Evolutionary conservation across 768 basidiomycete genomes (phyloP), one percentile per base, ranked within the genome.

Genomic region (Naematelia encephala): DNA sequence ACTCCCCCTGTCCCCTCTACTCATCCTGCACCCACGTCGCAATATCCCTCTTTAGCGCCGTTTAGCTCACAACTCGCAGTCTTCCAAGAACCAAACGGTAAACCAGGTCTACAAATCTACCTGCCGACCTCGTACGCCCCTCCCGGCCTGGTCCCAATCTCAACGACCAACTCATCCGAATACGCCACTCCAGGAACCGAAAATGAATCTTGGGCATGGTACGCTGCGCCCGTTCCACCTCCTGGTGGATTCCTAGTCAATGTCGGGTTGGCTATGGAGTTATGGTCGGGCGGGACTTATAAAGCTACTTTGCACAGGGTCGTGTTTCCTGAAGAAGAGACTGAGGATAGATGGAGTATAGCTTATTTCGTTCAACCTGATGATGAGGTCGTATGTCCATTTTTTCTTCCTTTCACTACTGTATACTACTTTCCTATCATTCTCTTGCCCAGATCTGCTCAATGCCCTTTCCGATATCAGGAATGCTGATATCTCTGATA

Each of bases 351-450:
- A 34, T 56, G 59, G 54, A 59, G 51, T 8, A 43, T 63, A 14
- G 62, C 52, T n/a, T 63, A 46, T 44, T 63, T 63, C 50, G 62
- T 63, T 14, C 62, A 63, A 44, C 62, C 62, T 3, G 62, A 63
- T 56, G 62, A 63, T 28, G 57, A 63, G 23, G 62, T 63, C n/a
- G 62, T 59, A 22, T 16, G 56, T 57, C 21, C 42, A 19, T 14
- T 39, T 30, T 8, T 8, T 16, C 34, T 16, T 39, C 8, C 34
- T 39, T 16, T 16, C 34, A 39, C 8, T 16, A 39, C 34, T 39
- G 34, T 39, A n/a, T n/a, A n/a, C n/a, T n/a, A n/a, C n/a, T n/a
- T n/a, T n/a, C n/a, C n/a, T n/a, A n/a, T n/a, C n/a, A n/a, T n/a
- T n/a, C n/a, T n/a, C n/a, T n/a, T n/a, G n/a, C n/a, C n/a, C 4